phyloP scores from a whole-genome alignment of 2,329 filamentous ascomycete genomes.

The Aspergillus sp. region DNA sequence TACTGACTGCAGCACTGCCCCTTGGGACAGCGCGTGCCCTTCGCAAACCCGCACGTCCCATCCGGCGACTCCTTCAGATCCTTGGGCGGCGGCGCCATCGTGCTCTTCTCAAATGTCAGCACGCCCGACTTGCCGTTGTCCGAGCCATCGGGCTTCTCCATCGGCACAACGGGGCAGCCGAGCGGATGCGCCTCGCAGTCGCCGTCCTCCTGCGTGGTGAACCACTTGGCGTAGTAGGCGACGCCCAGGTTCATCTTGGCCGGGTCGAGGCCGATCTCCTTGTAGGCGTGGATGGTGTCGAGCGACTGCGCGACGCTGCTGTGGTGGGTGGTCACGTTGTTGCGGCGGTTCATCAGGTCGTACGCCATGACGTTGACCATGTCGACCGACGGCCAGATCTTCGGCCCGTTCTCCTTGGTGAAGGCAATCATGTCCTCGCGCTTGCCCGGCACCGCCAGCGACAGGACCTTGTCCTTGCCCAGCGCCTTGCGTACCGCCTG shows the following conservation, averaged over 20 bases:
- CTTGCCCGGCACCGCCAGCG: conserved; percentile 65
- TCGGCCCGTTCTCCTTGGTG: conserved; percentile 54
- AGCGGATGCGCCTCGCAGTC: conserved; percentile 49
- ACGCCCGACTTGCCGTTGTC: conserved; percentile 56
- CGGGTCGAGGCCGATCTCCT: conserved; percentile 55
- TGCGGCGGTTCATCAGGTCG: conserved; percentile 69
- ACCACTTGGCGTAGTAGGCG: conserved; percentile 69
- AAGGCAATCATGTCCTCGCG: conserved; percentile 68
- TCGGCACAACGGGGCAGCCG: conserved; percentile 58
- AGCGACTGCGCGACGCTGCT: conserved; percentile 59
- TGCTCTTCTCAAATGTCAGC: conserved; percentile 49
- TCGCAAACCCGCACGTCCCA: conserved; percentile 32
- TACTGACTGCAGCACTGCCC: conserved; percentile 36
- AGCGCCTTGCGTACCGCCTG: conserved; percentile 58
- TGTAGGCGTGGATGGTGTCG: conserved; percentile 58
- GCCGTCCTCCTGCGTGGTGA: conserved; percentile 52
- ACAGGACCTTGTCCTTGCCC: conserved; percentile 59
- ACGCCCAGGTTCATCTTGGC: conserved; percentile 64
- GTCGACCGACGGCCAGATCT: conserved; percentile 61
- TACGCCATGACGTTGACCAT: conserved; percentile 72
- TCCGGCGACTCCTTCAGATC: conserved; percentile 27
- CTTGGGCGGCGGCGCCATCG: conserved; percentile 21
- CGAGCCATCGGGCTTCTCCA: conserved; percentile 61
- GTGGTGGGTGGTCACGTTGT: conserved; percentile 64
- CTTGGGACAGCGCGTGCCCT: conserved; percentile 28